Evolutionary conservation across 192 early-diverging fungal genomes (phyloP).

Genomic region (Backusella tarrabulga): DNA sequence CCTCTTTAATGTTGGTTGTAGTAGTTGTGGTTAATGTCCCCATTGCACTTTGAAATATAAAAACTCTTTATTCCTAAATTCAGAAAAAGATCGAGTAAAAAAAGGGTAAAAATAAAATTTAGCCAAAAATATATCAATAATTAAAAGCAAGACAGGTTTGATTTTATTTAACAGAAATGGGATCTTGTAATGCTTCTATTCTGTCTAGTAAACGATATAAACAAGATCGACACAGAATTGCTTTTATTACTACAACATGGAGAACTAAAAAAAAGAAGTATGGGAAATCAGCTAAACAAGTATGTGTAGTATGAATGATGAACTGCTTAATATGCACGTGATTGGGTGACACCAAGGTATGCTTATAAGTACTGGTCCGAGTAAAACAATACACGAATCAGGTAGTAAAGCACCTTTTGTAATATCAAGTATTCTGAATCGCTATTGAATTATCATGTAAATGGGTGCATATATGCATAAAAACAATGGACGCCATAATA

Average conservation of each 20-base stretch:
- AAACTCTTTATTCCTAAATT: neutral
- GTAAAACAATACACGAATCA: neutral
- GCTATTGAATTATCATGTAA: neutral
- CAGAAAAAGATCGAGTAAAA: neutral
- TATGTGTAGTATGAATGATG: neutral
- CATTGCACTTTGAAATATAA: neutral
- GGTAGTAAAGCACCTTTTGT: slow-evolving; percentile 3
- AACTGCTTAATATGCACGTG: neutral
- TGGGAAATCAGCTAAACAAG: neutral
- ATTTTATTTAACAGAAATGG: neutral
- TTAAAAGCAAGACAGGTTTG: neutral
- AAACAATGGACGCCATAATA: neutral
- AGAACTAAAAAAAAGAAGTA: neutral
- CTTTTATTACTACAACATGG: neutral
- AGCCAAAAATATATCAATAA: neutral
- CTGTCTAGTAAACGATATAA: neutral
- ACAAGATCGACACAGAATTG: neutral
- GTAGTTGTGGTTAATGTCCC: neutral
- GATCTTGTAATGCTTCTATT: no score
- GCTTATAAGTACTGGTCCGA: neutral
- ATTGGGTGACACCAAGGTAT: neutral
- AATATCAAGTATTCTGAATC: neutral
- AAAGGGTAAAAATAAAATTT: slow-evolving; percentile 6
- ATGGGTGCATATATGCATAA: neutral
- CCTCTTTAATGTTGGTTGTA: neutral